A percentile compares a stretch with the other conserved stretches of the same genome.
Evolutionary conservation across 2,329 filamentous ascomycete species (phyloP).

Genomic region (Beauveria varroae): DNA sequence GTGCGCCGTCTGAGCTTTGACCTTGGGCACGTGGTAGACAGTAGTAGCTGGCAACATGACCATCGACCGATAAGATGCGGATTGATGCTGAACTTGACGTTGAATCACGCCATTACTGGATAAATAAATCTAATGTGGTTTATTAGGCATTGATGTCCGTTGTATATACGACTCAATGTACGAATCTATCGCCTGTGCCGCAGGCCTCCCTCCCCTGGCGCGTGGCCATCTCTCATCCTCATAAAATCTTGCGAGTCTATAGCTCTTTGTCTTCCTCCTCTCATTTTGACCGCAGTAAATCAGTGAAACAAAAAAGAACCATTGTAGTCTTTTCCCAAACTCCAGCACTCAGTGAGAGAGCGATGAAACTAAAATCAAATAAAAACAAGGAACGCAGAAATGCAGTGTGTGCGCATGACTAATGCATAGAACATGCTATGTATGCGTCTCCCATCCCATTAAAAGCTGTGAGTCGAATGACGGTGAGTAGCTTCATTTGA

Average conservation of each 20-base stretch:
- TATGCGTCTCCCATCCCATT: neutral
- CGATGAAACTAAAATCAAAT: neutral
- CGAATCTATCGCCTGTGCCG: neutral
- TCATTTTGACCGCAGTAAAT: neutral
- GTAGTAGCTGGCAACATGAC: no score
- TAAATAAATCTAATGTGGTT: neutral
- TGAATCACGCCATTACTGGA: neutral
- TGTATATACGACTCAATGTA: constrained; percentile 8
- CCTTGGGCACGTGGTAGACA: no score
- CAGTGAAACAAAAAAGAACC: neutral
- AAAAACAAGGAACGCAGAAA: constrained; percentile 3
- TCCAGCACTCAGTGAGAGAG: neutral
- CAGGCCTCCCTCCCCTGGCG: neutral
- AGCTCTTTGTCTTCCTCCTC: neutral
- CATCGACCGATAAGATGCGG: no score
- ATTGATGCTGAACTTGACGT: no score
- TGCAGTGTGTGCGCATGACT: neutral
- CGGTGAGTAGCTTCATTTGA: neutral
- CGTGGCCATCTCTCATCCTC: neutral
- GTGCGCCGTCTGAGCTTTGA: no score
- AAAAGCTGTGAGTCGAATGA: neutral
- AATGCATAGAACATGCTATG: neutral
- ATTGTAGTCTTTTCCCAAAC: constrained; percentile 5
- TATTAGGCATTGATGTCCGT: constrained; percentile 4
- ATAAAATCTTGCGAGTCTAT: neutral